Base-by-base conservation (phyloP, 2,329 filamentous ascomycete genomes). In the Pseudogymnoascus sp. region DNA sequence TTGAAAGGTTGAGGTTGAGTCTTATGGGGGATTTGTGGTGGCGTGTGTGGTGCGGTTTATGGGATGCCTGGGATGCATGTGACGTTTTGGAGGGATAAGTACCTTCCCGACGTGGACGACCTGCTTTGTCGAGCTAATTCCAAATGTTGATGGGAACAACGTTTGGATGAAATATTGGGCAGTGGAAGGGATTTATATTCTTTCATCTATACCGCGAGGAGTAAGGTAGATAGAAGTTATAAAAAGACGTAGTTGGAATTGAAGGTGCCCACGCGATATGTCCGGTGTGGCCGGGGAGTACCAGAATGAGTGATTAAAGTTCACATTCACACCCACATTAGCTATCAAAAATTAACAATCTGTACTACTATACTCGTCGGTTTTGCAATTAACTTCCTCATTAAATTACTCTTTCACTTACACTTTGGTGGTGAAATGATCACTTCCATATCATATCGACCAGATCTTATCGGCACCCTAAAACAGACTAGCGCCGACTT, bases 31-130 rank as follows among this genome's bases (percentile, higher is more conserved):
- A 4, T 25, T 19, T 45, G 19, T 23, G 19, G 45, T 30, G 25
- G 42, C 42, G 45, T 33, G 25, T 52, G 25, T 52, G 41, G 42
- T 52, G 33, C 45, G 45, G 25, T 16, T 30, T 52, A 52, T 52
- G 45, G 45, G 45, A 52, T 52, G 45, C 45, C 45, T 52, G 45
- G 42, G 45, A 30, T 52, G 45, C 45, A 52, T 52, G 45, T 52
- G 45, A 52, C 45, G 45, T 52, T 52, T 52, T 45, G 19, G 16
- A 22, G 22, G 16, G n/a, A 45, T 52, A 52, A 33, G 45, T 52
- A 52, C 45, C 45, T 52, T 52, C 45, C 45, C 45, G n/a, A 30
- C 45, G 25, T 52, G 45, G 45, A 52, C 25, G 45, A 52, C 14
- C 19, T 30, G 3, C n/a, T 28, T 30, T 12, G n/a, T 7, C 9